Conservation (phyloP, 1,139 yeast genomes). For the Saccharomyces hybrid region DNA sequence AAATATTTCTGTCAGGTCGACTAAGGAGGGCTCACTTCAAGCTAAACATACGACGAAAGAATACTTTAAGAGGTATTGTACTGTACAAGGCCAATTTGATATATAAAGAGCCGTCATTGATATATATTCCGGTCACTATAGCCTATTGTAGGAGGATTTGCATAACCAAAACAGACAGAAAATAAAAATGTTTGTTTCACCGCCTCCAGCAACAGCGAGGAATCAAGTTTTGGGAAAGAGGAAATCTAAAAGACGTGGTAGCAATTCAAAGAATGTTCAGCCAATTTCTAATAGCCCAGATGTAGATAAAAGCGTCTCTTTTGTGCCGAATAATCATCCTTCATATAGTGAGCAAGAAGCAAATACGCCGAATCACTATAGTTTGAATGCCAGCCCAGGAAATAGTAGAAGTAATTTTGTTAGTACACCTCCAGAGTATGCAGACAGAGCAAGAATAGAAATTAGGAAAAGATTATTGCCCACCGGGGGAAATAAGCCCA, state of each 20-base stretch:
- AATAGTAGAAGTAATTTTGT: slow-evolving; percentile 22
- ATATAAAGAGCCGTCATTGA: neutral
- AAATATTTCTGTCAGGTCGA: neutral
- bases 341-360: neutral
- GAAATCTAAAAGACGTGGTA: slow-evolving; percentile 10
- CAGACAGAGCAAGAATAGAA: slow-evolving; percentile 37
- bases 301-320: neutral
- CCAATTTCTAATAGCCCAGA: neutral
- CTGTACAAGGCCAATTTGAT: neutral
- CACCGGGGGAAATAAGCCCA: neutral
- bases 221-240: slow-evolving; percentile 21
- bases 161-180: neutral
- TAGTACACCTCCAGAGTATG: slow-evolving; percentile 36
- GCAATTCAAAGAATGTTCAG: neutral
- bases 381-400: slow-evolving; percentile 3
- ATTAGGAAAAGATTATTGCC: slow-evolving; percentile 31
- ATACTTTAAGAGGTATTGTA: neutral
- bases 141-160: neutral
- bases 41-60: neutral
- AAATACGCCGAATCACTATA: neutral
- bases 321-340: neutral
- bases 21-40: neutral
- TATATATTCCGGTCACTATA: neutral
- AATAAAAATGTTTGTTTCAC: slow-evolving; percentile 27
- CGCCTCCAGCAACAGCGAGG: slow-evolving; percentile 27